Conservation (phyloP, 345 rosid genomes). For the Turnera subulata region DNA sequence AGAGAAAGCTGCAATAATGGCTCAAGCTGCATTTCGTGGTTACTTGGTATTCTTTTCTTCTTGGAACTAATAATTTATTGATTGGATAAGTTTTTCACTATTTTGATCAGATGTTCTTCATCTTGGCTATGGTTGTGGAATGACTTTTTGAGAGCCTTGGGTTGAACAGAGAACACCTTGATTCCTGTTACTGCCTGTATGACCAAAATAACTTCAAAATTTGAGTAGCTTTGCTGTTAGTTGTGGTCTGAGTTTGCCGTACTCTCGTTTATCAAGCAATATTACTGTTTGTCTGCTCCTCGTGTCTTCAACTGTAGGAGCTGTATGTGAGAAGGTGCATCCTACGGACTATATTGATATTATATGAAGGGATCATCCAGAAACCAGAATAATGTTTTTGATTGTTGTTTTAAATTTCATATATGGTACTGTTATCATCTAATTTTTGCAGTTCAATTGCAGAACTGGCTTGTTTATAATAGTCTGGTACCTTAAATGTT, state of each 20-base stretch:
- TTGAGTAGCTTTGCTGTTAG: too few species aligned
- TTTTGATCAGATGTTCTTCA: background rate
- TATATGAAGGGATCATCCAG: too few species aligned
- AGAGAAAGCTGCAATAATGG: conserved; percentile 73
- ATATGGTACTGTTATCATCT: too few species aligned
- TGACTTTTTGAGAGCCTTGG: background rate
- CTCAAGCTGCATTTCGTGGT: conserved; percentile 96
- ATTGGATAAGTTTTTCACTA: background rate
- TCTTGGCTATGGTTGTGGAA: background rate
- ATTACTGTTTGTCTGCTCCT: background rate
- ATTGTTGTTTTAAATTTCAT: too few species aligned
- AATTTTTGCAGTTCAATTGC: too few species aligned
- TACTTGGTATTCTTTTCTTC: conserved; percentile 61
- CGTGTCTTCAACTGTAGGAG: too few species aligned
- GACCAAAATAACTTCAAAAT: background rate
- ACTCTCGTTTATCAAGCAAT: background rate
- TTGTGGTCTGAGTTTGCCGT: background rate
- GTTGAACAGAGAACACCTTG: background rate
- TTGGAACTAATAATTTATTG: background rate
- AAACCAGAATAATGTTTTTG: too few species aligned
- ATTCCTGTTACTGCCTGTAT: background rate
- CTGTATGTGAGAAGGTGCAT: too few species aligned
- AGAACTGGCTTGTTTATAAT: too few species aligned
- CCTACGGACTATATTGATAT: too few species aligned
- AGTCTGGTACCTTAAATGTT: too few species aligned